A percentile compares a stretch with the other conserved stretches of the same genome.
These are phyloP conservation scores for Aspergillus sp. DNA, from an alignment of 2,329 filamentous ascomycete species.

Conservation along the genomic window DNA sequence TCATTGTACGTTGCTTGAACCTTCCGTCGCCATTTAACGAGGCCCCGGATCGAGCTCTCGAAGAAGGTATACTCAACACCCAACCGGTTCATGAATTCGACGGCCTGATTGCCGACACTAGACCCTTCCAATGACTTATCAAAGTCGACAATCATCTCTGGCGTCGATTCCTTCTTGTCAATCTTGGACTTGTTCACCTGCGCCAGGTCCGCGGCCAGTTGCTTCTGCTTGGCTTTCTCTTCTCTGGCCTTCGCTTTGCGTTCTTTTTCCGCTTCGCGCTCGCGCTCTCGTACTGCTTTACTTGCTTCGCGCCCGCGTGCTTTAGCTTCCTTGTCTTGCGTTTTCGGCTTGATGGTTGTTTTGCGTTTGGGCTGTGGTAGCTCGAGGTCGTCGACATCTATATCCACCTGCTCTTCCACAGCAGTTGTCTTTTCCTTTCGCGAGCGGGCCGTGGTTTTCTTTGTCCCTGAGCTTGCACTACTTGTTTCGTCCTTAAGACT, in stretches of 20 bases:
- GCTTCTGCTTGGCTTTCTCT: conserved; percentile 57
- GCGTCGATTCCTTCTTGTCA: conserved; percentile 65
- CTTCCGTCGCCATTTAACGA: conserved; percentile 64
- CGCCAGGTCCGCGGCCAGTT: conserved; percentile 58
- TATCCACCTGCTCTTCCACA: conserved; percentile 4
- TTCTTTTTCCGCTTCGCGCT: conserved; percentile 53
- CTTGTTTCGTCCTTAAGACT: conserved; percentile 18
- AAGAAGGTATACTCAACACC: conserved; percentile 38
- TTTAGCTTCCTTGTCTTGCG: conserved; percentile 36
- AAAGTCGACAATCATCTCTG: conserved; percentile 72
- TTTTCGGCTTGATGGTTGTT: conserved; percentile 26
- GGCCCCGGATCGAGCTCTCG: conserved; percentile 36
- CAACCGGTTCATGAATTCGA: conserved; percentile 37
- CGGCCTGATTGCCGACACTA: conserved; percentile 37
- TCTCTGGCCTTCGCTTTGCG: conserved; percentile 42
- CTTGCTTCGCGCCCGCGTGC: conserved; percentile 48
- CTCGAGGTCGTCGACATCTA: conserved; percentile 39
- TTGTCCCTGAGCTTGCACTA: conserved; percentile 3
- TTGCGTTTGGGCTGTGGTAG: conserved; percentile 38
- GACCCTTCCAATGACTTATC: conserved; percentile 49
- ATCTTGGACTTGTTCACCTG: conserved; percentile 67
- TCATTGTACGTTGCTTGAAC: conserved; percentile 58
- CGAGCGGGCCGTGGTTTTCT: not conserved
- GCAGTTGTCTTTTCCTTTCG: conserved; percentile 7
- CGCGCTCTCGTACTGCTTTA: conserved; percentile 45